A percentile compares a stretch with the other conserved stretches of the same genome.
phyloP scores from a whole-genome alignment of 176 grass and related monocot species.

The Aegilops tauschii region DNA sequence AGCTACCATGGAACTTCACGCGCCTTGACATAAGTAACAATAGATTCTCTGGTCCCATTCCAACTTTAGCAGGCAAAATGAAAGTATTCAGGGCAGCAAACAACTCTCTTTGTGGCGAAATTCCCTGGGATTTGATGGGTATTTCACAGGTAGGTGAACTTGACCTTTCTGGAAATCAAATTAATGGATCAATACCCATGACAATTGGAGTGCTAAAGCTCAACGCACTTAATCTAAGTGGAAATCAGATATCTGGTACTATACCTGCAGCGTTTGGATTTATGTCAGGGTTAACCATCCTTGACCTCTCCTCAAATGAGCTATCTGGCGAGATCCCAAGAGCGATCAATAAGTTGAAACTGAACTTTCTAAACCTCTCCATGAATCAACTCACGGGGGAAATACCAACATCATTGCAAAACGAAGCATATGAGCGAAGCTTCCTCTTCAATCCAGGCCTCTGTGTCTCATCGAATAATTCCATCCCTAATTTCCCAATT shows the following conservation, averaged over 20 bases:
- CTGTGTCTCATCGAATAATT: constrained; percentile 35
- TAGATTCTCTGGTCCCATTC: constrained; percentile 50
- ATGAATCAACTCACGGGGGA: constrained; percentile 53
- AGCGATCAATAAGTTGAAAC: constrained; percentile 14
- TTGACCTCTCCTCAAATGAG: constrained; percentile 58
- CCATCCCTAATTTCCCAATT: constrained; percentile 4
- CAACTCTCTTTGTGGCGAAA: constrained; percentile 47
- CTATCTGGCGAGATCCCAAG: constrained; percentile 46
- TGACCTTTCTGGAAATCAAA: constrained; percentile 38
- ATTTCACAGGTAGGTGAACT: constrained; percentile 39
- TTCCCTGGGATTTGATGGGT: constrained; percentile 35
- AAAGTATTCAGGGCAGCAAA: constrained; percentile 45
- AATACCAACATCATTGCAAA: constrained; percentile 46
- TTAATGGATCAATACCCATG: constrained; percentile 41
- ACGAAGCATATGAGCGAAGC: constrained; percentile 34
- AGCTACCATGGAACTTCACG: constrained; percentile 37
- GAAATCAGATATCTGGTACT: constrained; percentile 39
- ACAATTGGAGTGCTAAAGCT: constrained; percentile 28
- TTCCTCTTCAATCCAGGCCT: constrained; percentile 61
- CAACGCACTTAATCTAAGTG: constrained; percentile 38
- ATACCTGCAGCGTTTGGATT: constrained; percentile 45
- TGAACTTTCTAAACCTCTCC: constrained; percentile 50
- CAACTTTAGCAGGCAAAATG: constrained; percentile 16
- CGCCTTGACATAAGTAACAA: constrained; percentile 56
- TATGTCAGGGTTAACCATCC: constrained; percentile 27